phyloP scores from a whole-genome alignment of 1,284 basidiomycete genomes.

The Malassezia psittaci region DNA sequence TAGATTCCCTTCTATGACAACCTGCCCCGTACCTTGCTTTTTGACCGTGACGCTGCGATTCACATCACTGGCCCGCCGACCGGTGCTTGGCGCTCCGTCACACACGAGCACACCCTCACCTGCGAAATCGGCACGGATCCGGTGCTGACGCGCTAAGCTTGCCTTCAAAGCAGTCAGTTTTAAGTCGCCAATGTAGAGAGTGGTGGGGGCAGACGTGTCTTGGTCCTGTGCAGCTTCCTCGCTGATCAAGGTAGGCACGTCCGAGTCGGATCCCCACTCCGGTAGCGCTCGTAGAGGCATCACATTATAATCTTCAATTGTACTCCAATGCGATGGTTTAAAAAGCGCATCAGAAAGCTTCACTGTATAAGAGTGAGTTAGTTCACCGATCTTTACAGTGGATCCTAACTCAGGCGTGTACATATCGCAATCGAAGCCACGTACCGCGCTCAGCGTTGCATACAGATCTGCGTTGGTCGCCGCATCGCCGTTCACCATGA shows the following conservation, averaged over 20 bases:
- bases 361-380: slow-evolving; percentile 86
- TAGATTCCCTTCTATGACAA: slow-evolving; percentile 44
- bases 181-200: slow-evolving; percentile 45
- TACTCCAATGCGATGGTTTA: slow-evolving; percentile 68
- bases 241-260: slow-evolving; percentile 50
- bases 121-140: slow-evolving; percentile 44
- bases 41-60: slow-evolving; percentile 30
- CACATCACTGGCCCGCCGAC: neutral
- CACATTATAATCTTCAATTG: slow-evolving; percentile 97
- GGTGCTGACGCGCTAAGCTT: slow-evolving; percentile 19
- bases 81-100: slow-evolving; percentile 15
- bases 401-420: slow-evolving; percentile 66
- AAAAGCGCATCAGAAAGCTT: slow-evolving; percentile 81
- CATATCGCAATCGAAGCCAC: slow-evolving; percentile 72
- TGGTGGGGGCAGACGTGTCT: slow-evolving; percentile 16
- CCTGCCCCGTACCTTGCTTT: slow-evolving; percentile 28
- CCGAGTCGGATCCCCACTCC: slow-evolving; percentile 67
- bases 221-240: neutral
- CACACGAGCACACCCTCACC: slow-evolving; percentile 46
- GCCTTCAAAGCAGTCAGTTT: slow-evolving; percentile 38
- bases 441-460: slow-evolving; percentile 21
- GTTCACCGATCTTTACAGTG: slow-evolving; percentile 78
- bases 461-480: slow-evolving; percentile 20
- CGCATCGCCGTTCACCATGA: slow-evolving; percentile 37
- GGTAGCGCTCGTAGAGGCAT: slow-evolving; percentile 79